phyloP scores from a whole-genome alignment of 768 basidiomycete genomes.

The Lanmaoa pseudosensibilis region DNA sequence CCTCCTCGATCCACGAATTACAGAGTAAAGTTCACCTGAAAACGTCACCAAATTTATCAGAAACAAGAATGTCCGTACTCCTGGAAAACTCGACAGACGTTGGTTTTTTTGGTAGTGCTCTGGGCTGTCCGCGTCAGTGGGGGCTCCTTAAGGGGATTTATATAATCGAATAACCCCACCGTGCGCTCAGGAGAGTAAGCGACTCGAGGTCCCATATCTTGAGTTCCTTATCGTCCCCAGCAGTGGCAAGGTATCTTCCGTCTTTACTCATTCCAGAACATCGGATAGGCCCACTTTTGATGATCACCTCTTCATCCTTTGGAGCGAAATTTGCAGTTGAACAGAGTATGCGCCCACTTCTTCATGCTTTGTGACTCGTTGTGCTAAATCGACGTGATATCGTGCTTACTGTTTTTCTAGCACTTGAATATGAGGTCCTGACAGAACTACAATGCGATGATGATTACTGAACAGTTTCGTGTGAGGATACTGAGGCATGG shows the following conservation, averaged over 20 bases:
- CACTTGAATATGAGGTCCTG: conserved; percentile 65
- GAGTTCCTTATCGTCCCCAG: conserved; percentile 79
- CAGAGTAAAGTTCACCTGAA: conserved; percentile 56
- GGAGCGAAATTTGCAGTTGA: conserved; percentile 41
- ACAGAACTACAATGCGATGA: conserved; percentile 42
- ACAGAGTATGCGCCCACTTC: conserved; percentile 51
- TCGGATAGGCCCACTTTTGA: conserved; percentile 57
- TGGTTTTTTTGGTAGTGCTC: conserved; percentile 82
- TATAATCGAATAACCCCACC: conserved; percentile 45
- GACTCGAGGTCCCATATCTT: conserved; percentile 69
- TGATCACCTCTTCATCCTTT: conserved; percentile 32
- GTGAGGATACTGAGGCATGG: conserved; percentile 50
- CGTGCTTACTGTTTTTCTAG: conserved; percentile 52
- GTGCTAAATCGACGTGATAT: neutral
- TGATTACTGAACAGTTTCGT: conserved; percentile 44
- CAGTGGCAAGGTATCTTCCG: conserved; percentile 54
- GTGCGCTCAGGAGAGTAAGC: conserved; percentile 55
- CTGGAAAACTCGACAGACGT: conserved; percentile 66
- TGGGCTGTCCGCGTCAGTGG: conserved; percentile 29
- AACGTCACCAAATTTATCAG: conserved; percentile 95
- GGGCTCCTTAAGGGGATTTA: neutral
- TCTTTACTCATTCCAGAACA: conserved; percentile 53
- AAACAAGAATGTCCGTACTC: conserved; percentile 68
- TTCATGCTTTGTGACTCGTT: conserved; percentile 26
- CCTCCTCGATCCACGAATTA: neutral